phyloP scores from a whole-genome alignment of 768 basidiomycete genomes.

The Candolleomyces efflorescens region DNA sequence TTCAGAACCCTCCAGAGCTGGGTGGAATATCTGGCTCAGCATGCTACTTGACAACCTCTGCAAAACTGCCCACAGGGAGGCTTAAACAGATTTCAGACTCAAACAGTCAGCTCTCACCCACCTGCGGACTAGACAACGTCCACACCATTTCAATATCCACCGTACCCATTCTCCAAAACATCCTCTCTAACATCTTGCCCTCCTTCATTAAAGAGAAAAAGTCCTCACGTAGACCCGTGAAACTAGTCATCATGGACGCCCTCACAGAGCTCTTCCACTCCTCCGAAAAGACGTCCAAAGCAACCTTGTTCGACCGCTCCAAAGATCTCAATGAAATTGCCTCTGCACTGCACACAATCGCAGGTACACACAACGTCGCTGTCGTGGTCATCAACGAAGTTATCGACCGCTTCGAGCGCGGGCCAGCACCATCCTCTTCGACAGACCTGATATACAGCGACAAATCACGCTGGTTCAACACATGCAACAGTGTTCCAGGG shows the following conservation, averaged over 20 bases:
- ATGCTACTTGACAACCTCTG: constrained; percentile 76
- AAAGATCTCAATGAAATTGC: constrained; percentile 66
- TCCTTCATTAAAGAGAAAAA: constrained; percentile 37
- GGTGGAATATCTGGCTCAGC: constrained; percentile 64
- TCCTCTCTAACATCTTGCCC: constrained; percentile 54
- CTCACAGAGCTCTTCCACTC: constrained; percentile 82
- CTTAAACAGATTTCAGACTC: constrained; percentile 59
- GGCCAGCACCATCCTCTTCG: not conserved
- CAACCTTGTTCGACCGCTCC: constrained; percentile 69
- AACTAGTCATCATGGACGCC: constrained; percentile 82
- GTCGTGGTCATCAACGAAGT: constrained; percentile 90
- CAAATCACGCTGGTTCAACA: constrained; percentile 75
- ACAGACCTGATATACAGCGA: constrained; percentile 58
- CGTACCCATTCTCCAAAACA: constrained; percentile 48
- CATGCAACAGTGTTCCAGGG: constrained; percentile 53
- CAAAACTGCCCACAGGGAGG: constrained; percentile 62
- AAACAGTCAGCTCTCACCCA: constrained; percentile 30
- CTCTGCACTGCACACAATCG: constrained; percentile 65
- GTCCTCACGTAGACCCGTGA: constrained; percentile 51
- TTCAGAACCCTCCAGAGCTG: constrained; percentile 58
- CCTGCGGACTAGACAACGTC: constrained; percentile 50
- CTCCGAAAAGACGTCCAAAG: constrained; percentile 50
- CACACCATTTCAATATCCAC: constrained; percentile 59
- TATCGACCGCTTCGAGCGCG: constrained; percentile 58
- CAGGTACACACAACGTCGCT: constrained; percentile 57